These are phyloP conservation scores for Phyllosticta paracitricarpa DNA, from an alignment of 2,329 filamentous ascomycete genomes.

Conservation along the genomic window DNA sequence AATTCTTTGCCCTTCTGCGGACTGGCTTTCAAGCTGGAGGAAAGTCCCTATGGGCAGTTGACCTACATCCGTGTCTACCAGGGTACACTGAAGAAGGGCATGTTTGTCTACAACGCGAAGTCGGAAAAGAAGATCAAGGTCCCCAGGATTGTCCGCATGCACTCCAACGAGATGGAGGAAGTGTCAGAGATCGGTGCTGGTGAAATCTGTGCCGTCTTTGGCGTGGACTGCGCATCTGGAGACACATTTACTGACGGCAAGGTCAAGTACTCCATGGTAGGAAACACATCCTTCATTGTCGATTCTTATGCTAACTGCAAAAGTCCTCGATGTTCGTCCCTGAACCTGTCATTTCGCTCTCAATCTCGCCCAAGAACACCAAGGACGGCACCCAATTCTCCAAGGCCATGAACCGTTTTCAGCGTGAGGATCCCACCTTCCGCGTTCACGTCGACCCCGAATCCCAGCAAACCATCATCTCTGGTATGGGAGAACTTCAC, in stretches of 20 bases:
- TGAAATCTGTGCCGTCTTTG: constrained; percentile 97
- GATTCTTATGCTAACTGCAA: background rate
- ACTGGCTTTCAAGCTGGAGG: constrained; percentile 95
- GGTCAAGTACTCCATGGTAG: constrained; percentile 78
- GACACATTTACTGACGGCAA: constrained; percentile 96
- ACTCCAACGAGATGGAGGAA: constrained; percentile 99
- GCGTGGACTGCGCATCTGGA: constrained; percentile 92
- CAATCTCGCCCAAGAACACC: constrained; percentile 89
- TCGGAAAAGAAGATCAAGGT: constrained; percentile 95
- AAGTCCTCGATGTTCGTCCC: constrained; percentile 89
- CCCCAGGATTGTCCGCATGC: constrained; percentile 96
- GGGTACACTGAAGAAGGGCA: constrained; percentile 76
- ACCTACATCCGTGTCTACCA: constrained; percentile 99
- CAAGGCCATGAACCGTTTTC: constrained; percentile 98
- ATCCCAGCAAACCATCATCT: constrained; percentile 94
- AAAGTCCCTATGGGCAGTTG: constrained; percentile 95
- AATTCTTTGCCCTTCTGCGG: constrained; percentile 90
- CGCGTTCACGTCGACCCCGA: constrained; percentile 85
- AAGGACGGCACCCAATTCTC: constrained; percentile 91
- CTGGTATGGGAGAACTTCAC: constrained; percentile 95
- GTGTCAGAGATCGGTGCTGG: constrained; percentile 85
- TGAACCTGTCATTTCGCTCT: constrained; percentile 94
- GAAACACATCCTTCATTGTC: background rate
- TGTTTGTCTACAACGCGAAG: constrained; percentile 86
- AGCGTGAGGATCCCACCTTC: constrained; percentile 96